These are phyloP conservation scores for Amanita rubescens DNA, from an alignment of 768 basidiomycete genomes.

Conservation along the genomic window DNA sequence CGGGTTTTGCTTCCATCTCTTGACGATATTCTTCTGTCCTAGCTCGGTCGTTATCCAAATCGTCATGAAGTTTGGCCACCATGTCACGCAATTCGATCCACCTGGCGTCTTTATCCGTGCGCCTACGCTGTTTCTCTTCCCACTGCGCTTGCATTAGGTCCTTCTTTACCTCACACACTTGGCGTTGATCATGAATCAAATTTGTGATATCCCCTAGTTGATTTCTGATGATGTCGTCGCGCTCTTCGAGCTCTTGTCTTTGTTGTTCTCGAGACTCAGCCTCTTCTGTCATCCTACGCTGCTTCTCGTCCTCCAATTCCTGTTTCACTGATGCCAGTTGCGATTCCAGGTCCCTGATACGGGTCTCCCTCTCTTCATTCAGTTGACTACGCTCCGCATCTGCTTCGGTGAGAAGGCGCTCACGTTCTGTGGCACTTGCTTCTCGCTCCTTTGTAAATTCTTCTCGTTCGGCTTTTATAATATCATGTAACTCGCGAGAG, in stretches of 20 bases:
- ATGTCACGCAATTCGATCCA: constrained; percentile 54
- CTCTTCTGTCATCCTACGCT: constrained; percentile 49
- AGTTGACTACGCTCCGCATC: constrained; percentile 41
- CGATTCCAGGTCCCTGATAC: constrained; percentile 55
- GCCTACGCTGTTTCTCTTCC: constrained; percentile 51
- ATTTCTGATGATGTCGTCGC: constrained; percentile 48
- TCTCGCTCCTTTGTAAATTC: constrained; percentile 51
- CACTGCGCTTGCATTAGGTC: constrained; percentile 54
- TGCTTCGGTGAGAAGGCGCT: constrained; percentile 38
- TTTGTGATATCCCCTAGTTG: constrained; percentile 71
- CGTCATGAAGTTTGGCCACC: constrained; percentile 49
- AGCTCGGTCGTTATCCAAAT: constrained; percentile 43
- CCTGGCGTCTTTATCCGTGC: constrained; percentile 51
- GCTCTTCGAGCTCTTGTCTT: constrained; percentile 46
- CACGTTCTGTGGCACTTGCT: constrained; percentile 45
- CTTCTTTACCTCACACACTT: constrained; percentile 52
- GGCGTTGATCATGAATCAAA: constrained; percentile 59
- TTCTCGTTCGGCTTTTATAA: constrained; percentile 51
- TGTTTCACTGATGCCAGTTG: constrained; percentile 49
- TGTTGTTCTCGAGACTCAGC: constrained; percentile 57
- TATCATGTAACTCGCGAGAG: constrained; percentile 51
- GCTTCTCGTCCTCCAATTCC: constrained; percentile 59
- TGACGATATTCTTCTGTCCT: constrained; percentile 45
- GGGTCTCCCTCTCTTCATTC: constrained; percentile 43
- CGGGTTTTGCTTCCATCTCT: constrained; percentile 47